A percentile compares a stretch with the other conserved stretches of the same genome.
Evolutionary conservation across 495 filamentous ascomycete species (phyloP).

Genomic region (Hypomontagnella submonticulosa): DNA sequence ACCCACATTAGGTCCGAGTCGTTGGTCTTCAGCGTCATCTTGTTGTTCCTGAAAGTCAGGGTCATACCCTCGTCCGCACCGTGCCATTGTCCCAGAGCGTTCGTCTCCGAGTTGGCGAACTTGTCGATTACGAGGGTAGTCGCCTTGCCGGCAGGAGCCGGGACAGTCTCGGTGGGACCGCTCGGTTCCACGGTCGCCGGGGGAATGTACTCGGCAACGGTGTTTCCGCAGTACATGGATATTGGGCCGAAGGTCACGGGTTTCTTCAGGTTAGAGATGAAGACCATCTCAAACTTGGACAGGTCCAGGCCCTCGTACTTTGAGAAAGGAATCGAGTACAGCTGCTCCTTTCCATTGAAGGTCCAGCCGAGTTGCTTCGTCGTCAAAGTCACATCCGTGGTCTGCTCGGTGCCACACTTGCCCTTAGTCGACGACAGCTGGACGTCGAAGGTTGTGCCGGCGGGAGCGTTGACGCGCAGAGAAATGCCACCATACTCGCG

Average conservation of each 20-base stretch:
- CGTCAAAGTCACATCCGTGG: conserved; percentile 51
- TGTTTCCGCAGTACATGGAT: conserved; percentile 68
- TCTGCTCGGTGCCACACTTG: conserved; percentile 52
- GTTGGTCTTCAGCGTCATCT: conserved; percentile 69
- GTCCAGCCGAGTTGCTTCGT: conserved; percentile 66
- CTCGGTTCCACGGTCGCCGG: conserved; percentile 51
- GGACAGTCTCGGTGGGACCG: conserved; percentile 58
- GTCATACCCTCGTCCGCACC: conserved; percentile 71
- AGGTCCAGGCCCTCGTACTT: conserved; percentile 63
- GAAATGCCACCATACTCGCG: conserved; percentile 67
- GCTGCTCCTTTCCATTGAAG: conserved; percentile 68
- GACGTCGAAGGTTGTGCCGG: conserved; percentile 65
- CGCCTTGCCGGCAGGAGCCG: conserved; percentile 60
- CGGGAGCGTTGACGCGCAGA: conserved; percentile 65
- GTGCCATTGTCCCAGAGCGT: conserved; percentile 77
- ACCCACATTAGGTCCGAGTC: conserved; percentile 77
- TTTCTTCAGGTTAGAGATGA: conserved; percentile 59
- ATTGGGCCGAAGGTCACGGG: conserved; percentile 66
- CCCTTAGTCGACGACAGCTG: conserved; percentile 62
- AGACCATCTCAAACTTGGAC: conserved; percentile 63
- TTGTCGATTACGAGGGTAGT: conserved; percentile 73
- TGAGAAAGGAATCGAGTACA: conserved; percentile 69
- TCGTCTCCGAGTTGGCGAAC: conserved; percentile 65
- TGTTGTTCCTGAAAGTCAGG: conserved; percentile 59
- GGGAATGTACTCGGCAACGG: conserved; percentile 61